These are phyloP conservation scores for Amanita jacksonii DNA, from an alignment of 768 basidiomycete genomes.

Conservation along the genomic window DNA sequence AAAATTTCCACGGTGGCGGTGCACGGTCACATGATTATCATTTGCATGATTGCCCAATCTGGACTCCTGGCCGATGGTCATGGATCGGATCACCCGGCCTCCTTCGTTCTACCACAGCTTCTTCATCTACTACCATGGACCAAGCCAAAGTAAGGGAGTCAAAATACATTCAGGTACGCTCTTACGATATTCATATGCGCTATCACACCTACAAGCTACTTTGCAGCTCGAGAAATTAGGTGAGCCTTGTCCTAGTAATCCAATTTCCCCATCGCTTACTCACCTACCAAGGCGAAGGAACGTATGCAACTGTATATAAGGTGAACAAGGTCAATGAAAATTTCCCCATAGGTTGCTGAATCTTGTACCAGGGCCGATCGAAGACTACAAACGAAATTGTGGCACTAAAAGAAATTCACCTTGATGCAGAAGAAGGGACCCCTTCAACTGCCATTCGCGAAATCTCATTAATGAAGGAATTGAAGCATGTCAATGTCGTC, in stretches of 20 bases:
- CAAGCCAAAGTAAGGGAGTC: slow-evolving; percentile 7
- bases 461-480: slow-evolving; percentile 98
- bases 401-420: slow-evolving; percentile 96
- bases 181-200: neutral
- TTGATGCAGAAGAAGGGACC: slow-evolving; percentile 98
- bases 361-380: slow-evolving; percentile 65
- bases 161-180: slow-evolving; percentile 45
- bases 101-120: neutral
- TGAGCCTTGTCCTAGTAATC: slow-evolving; percentile 13
- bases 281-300: slow-evolving; percentile 65
- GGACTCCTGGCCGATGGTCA: neutral
- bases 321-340: slow-evolving; percentile 38
- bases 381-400: slow-evolving; percentile 98
- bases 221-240: slow-evolving; percentile 84
- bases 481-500: slow-evolving; percentile 98
- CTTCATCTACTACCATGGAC: slow-evolving; percentile 8
- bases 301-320: slow-evolving; percentile 97
- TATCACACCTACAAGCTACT: slow-evolving; percentile 7
- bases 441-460: slow-evolving; percentile 98
- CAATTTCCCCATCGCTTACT: neutral
- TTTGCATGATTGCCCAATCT: slow-evolving; percentile 1
- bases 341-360: slow-evolving; percentile 1
- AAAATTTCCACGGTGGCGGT: neutral
- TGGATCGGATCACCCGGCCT: slow-evolving; percentile 1
- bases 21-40: slow-evolving; percentile 2